Base-by-base conservation (phyloP, 371 early-diverging fungal species). In the Zancudomyces culisetae region DNA sequence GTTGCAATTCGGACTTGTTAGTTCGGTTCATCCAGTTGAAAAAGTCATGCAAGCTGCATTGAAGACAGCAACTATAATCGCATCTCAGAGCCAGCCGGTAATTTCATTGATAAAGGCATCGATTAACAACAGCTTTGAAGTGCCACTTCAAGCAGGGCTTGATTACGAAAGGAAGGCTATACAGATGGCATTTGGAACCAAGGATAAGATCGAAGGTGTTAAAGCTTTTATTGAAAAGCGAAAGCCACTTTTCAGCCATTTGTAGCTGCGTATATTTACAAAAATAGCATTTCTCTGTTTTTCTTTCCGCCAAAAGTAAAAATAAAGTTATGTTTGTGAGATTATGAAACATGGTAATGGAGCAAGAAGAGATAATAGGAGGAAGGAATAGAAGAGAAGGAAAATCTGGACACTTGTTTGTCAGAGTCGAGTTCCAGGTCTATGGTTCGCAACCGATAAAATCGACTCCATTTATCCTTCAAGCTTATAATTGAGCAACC, bases 181-280 rank as follows among this genome's bases (percentile, higher is more conserved):
- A 85, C 95, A 97, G 65, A 56, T 78, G 55, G 78, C 86, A 20
- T 97, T 97, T 73, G 90, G 80, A 53, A 85, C 89, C 52, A 72
- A 85, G 52, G 98, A 97, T 68, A 90, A 91, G 72, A 87, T 81
- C 70, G 98, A 97, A 72, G 98, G 98, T 50, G 95, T 94, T 93
- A 49, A 57, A n/a, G 98, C 98, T 12, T 97, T 97, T 66, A 81
- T 77, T 45, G 90, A 90, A 64, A 97, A 97, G 78, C 79, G 98
- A 62, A 76, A 78, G 68, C 72, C 98, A 53, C 78, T 74, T 45
- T 97, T 87, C 73, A 83, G n/a, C n/a, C n/a, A n/a, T n/a, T n/a
- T n/a, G n/a, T n/a, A n/a, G n/a, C n/a, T n/a, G n/a, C n/a, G n/a
- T n/a, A n/a, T n/a, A n/a, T n/a, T n/a, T n/a, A n/a, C n/a, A n/a